Conservation (phyloP, 306 rosid species). For the Lupinus albus region DNA sequence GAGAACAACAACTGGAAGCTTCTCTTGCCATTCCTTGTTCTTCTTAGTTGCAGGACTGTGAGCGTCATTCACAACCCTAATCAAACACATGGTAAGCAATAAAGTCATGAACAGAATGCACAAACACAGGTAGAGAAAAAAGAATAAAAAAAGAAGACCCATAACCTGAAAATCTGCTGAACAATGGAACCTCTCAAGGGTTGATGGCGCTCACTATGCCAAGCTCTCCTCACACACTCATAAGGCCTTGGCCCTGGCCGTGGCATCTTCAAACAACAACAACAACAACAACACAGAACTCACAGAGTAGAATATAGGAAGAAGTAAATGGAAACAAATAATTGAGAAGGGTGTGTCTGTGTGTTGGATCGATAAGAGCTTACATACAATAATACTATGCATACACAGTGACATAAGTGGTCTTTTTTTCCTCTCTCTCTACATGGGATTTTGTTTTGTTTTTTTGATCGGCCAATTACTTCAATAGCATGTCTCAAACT, state of each 20-base stretch:
- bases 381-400: slow-evolving; percentile 23
- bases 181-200: slow-evolving; percentile 89
- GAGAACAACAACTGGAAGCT: slow-evolving; percentile 82
- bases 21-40: slow-evolving; percentile 98
- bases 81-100: slow-evolving; percentile 77
- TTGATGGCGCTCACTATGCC: slow-evolving; percentile 98
- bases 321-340: slow-evolving; percentile 41
- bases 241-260: slow-evolving; percentile 99
- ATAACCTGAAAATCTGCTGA: slow-evolving; percentile 96
- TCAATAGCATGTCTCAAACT: no score
- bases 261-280: slow-evolving; percentile 68
- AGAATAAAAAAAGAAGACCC: slow-evolving; percentile 33
- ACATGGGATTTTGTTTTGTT: slow-evolving; percentile 49
- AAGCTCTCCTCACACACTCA: slow-evolving; percentile 96
- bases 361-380: slow-evolving; percentile 34
- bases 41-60: slow-evolving; percentile 75
- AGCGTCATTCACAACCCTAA: slow-evolving; percentile 81
- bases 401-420: slow-evolving; percentile 37
- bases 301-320: background rate
- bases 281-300: background rate
- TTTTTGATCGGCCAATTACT: slow-evolving; percentile 52
- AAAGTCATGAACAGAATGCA: slow-evolving; percentile 49
- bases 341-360: slow-evolving; percentile 41
- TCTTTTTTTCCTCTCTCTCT: slow-evolving; percentile 13
- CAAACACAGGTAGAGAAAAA: background rate